A percentile compares a stretch with the other conserved stretches of the same genome.
These are phyloP conservation scores for Thelonectria blattea DNA, from an alignment of 2,329 filamentous ascomycete species.

Conservation along the genomic window DNA sequence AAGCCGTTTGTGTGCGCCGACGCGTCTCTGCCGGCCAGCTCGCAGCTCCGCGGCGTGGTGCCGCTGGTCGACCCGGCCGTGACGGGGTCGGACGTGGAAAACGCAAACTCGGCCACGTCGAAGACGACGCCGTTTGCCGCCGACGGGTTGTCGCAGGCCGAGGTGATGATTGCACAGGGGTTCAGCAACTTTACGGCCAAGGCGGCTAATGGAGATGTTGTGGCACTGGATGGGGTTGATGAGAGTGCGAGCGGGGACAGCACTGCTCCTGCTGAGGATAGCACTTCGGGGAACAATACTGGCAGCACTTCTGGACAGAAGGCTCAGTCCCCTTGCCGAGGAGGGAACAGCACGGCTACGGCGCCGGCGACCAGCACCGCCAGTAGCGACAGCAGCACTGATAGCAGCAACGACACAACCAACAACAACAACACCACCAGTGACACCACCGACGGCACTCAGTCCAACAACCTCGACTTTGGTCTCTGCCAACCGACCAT, in stretches of 20 bases:
- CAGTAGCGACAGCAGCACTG: neutral
- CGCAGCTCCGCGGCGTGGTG: slow-evolving; percentile 68
- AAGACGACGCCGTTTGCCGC: slow-evolving; percentile 61
- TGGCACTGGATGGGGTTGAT: slow-evolving; percentile 44
- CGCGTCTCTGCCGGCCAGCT: slow-evolving; percentile 64
- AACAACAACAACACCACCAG: slow-evolving; percentile 29
- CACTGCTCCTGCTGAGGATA: slow-evolving; percentile 1
- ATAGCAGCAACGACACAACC: neutral
- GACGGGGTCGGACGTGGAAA: slow-evolving; percentile 60
- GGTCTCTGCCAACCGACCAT: slow-evolving; percentile 62
- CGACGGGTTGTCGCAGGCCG: slow-evolving; percentile 67
- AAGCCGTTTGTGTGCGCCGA: slow-evolving; percentile 70
- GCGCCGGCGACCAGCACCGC: neutral
- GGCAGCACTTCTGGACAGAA: slow-evolving; percentile 31
- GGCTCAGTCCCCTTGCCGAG: neutral
- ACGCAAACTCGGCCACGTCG: slow-evolving; percentile 63
- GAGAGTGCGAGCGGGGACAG: slow-evolving; percentile 35
- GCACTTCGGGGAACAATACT: neutral
- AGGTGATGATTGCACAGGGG: slow-evolving; percentile 66
- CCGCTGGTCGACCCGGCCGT: slow-evolving; percentile 72
- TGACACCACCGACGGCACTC: slow-evolving; percentile 15
- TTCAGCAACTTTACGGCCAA: slow-evolving; percentile 65
- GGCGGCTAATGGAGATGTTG: slow-evolving; percentile 40
- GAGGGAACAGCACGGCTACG: slow-evolving; percentile 1
- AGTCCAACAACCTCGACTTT: slow-evolving; percentile 54